Base-by-base conservation (phyloP, 306 rosid genomes). In the Prunus mume region DNA sequence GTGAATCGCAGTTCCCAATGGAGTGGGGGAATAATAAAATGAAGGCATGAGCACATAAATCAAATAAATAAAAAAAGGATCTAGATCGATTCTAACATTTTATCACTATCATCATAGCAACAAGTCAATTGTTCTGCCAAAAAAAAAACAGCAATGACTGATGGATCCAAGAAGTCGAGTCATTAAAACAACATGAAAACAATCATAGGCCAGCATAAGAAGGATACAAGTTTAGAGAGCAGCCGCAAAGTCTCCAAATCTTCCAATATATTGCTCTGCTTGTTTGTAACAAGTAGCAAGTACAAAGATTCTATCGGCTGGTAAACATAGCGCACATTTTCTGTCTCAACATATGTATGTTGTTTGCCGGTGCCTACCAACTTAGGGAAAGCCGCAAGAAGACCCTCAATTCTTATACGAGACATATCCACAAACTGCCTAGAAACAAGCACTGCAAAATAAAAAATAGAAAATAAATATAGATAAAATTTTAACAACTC, bases 371-470 rank as follows among this genome's bases (percentile, higher is more conserved):
- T 88, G 81, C 99, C 98, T 12, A 95, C 86, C 89, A 95, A 81
- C 90, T 95, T 95, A 41, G 99, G 99, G 81, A 92, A 95, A 51
- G 99, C 97, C 1, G 97, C 97, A 78, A 95, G 93, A 79, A 95
- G 99, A 56, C 99, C 98, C 81, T 95, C 99, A 63, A 95, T 92
- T 87, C 99, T 90, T 82, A 91, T 89, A 9, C 97, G 91, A 83
- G 97, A 68, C 99, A 95, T 92, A 15, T 95, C 97, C 74, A 91
- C 96, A 71, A 88, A 92, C 84, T 95, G 99, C 76, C 99, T 85
- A 25, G 99, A 91, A 75, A 90, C 93, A 82, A 95, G 96, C 78
- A 95, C 98, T 95, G 93, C 79, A 84, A 79, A 65, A 65, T 41
- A 72, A 65, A 28, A 56, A 24, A 38, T 38, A 22, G 9, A 66